Conservation (phyloP, 78 protist species). For the Cavenderia fasciculata region DNA sequence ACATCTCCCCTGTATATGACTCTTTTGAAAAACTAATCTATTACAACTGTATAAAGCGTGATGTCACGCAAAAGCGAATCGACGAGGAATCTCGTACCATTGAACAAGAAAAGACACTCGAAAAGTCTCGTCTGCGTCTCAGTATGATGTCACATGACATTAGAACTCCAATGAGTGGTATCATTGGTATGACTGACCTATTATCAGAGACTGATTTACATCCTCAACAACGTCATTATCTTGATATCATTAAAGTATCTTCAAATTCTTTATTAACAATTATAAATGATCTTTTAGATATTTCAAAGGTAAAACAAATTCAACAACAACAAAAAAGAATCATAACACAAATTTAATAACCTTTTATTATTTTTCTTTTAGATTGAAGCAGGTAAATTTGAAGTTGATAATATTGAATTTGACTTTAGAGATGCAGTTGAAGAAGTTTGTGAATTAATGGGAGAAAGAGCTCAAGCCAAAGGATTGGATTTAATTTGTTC, state of each 20-base stretch:
- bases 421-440: slow-evolving; percentile 34
- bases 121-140: slow-evolving; percentile 24
- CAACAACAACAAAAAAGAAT: neutral
- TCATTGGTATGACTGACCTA: slow-evolving; percentile 52
- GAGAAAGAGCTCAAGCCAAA: slow-evolving; percentile 61
- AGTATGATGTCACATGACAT: slow-evolving; percentile 73
- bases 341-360: neutral
- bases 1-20: slow-evolving; percentile 34
- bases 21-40: slow-evolving; percentile 9
- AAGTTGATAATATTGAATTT: slow-evolving; percentile 47
- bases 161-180: slow-evolving; percentile 63
- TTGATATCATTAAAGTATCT: slow-evolving; percentile 50
- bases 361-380: neutral
- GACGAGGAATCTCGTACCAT: slow-evolving; percentile 36
- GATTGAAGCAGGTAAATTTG: slow-evolving; percentile 76
- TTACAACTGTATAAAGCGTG: slow-evolving; percentile 46
- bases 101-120: slow-evolving; percentile 44
- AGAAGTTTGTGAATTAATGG: slow-evolving; percentile 64
- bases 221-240: slow-evolving; percentile 41
- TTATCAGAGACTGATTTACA: slow-evolving; percentile 13
- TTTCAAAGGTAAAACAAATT: slow-evolving; percentile 35
- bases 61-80: slow-evolving; percentile 23
- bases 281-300: slow-evolving; percentile 70
- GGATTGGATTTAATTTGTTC: slow-evolving; percentile 23
- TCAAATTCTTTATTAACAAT: slow-evolving; percentile 55